These are phyloP conservation scores for Globisporangium heterothallicum DNA, from an alignment of 352 stramenopile species.

Conservation along the genomic window DNA sequence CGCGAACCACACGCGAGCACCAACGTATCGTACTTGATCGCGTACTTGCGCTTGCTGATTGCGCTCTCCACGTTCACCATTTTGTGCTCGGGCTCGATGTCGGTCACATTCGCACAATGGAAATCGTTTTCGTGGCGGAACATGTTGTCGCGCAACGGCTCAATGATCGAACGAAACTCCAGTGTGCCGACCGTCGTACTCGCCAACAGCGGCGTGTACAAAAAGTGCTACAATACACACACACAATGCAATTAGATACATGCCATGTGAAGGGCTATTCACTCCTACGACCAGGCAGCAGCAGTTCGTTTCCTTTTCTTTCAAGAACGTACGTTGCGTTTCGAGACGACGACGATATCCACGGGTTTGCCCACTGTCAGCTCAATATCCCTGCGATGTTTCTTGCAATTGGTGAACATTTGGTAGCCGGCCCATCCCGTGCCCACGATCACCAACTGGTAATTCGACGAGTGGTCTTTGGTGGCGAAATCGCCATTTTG, in stretches of 20 bases:
- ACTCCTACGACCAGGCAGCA: no score
- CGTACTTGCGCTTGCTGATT: conserved; percentile 53
- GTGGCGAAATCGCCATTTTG: no score
- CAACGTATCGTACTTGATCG: conserved; percentile 92
- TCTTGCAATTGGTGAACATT: conserved; percentile 71
- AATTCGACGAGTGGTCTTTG: conserved; percentile 30
- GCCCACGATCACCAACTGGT: conserved; percentile 72
- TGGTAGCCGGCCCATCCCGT: conserved; percentile 79
- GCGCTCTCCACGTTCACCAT: conserved; percentile 65
- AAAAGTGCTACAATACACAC: conserved; percentile 82
- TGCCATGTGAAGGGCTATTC: no score
- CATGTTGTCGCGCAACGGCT: conserved; percentile 89
- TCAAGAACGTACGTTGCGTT: conserved; percentile 53
- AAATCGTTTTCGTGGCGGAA: conserved; percentile 74
- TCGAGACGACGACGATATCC: conserved; percentile 75
- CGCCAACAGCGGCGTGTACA: conserved; percentile 97
- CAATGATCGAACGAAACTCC: conserved; percentile 96
- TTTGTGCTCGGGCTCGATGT: conserved; percentile 80
- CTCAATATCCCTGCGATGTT: conserved; percentile 71
- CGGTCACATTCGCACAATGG: conserved; percentile 57
- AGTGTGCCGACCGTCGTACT: conserved; percentile 94
- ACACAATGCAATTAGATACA: not conserved
- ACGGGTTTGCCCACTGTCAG: conserved; percentile 44
- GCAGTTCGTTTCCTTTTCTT: no score
- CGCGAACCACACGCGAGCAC: conserved; percentile 90